Percentiles rank a stretch among this genome's conserved stretches.
phyloP scores from a whole-genome alignment of 768 basidiomycete genomes.

The Mycena floridula region DNA sequence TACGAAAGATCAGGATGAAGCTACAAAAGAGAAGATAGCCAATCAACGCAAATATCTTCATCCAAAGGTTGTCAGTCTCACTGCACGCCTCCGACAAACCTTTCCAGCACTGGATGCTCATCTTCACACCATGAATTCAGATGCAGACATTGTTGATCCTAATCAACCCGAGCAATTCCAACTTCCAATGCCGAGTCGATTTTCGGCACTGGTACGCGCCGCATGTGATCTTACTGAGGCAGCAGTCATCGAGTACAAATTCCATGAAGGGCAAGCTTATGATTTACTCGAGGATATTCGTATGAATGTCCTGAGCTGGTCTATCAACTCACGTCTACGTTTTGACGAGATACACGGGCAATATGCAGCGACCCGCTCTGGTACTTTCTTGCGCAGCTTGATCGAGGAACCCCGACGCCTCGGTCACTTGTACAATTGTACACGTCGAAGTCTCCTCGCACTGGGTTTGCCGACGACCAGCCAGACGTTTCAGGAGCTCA shows the following conservation, averaged over 20 bases:
- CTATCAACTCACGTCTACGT: neutral
- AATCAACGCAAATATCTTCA: neutral
- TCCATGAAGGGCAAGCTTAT: neutral
- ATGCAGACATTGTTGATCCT: neutral
- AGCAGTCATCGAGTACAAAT: too few species aligned
- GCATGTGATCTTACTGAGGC: neutral
- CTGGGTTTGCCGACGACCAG: neutral
- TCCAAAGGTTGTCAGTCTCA: neutral
- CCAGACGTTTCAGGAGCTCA: neutral
- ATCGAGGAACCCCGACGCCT: too few species aligned
- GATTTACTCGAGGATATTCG: neutral
- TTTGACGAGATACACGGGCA: neutral
- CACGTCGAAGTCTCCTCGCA: neutral
- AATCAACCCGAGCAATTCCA: neutral
- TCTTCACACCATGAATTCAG: too few species aligned
- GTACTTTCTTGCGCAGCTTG: too few species aligned
- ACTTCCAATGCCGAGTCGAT: neutral
- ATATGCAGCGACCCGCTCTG: neutral
- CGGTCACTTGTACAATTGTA: too few species aligned
- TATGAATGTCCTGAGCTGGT: neutral
- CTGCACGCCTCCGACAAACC: neutral
- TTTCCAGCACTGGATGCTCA: neutral
- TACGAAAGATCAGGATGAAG: neutral
- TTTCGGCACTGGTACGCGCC: neutral
- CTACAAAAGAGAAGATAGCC: neutral